Conservation (phyloP, 2,329 filamentous ascomycete species). For the Parafenestella ontariensis region DNA sequence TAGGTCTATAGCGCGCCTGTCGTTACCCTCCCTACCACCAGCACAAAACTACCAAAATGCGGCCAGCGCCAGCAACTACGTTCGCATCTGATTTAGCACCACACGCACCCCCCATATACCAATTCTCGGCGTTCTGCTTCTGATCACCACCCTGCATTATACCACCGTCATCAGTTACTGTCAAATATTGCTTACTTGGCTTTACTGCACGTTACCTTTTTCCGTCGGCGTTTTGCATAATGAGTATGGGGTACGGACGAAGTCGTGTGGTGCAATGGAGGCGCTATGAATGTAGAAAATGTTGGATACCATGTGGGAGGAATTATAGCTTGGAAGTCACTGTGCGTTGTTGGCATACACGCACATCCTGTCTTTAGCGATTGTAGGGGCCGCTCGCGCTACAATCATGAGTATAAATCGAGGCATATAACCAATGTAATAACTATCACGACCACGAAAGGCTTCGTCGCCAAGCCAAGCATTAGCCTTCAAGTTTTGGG, state of each 20-base stretch:
- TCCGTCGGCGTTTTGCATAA: background rate
- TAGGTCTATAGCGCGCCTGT: conserved; percentile 32
- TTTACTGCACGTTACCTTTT: background rate
- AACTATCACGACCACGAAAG: background rate
- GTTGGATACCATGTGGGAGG: background rate
- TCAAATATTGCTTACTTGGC: background rate
- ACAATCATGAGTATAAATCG: background rate
- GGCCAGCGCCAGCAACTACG: conserved; percentile 25
- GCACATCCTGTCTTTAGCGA: background rate
- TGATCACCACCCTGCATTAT: background rate
- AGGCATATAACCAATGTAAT: background rate
- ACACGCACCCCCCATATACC: background rate
- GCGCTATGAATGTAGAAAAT: background rate
- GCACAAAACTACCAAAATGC: conserved; percentile 35
- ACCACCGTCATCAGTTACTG: background rate
- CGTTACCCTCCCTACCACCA: conserved; percentile 34
- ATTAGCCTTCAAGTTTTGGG: too few relatives aligned
- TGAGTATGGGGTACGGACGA: background rate
- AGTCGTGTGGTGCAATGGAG: background rate
- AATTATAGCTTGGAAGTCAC: background rate
- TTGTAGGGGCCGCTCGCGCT: background rate
- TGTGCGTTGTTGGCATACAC: background rate
- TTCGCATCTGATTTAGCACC: conserved; percentile 27
- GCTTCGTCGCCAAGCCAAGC: too few relatives aligned
- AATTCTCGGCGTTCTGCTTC: background rate